phyloP scores from a whole-genome alignment of 1,284 basidiomycete genomes.

The Leccinum glutinopallens region DNA sequence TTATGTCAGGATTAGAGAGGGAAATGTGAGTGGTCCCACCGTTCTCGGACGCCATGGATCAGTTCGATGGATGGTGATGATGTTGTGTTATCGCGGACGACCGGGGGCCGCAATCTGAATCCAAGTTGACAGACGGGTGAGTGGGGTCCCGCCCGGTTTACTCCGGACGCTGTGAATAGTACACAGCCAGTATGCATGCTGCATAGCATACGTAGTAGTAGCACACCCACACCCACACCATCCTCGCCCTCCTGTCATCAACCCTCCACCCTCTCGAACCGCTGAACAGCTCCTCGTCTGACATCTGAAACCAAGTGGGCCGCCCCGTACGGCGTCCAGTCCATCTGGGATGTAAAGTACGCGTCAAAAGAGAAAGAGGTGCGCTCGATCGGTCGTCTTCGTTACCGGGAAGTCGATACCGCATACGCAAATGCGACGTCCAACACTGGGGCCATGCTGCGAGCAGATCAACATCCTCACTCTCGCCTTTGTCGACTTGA shows the following conservation, averaged over 20 bases:
- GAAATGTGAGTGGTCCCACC: conserved; percentile 14
- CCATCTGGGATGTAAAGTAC: neutral
- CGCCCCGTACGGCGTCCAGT: neutral
- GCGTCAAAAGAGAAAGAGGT: neutral
- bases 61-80: neutral
- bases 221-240: too few relatives aligned
- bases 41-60: conserved; percentile 25
- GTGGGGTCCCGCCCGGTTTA: neutral
- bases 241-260: too few relatives aligned
- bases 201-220: too few relatives aligned
- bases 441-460: neutral
- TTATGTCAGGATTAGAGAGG: neutral
- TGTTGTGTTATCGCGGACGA: neutral
- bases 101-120: neutral
- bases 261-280: too few relatives aligned
- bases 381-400: neutral
- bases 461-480: neutral
- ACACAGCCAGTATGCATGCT: too few relatives aligned
- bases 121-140: neutral
- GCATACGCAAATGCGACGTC: neutral
- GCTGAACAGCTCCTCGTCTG: neutral
- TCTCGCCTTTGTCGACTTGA: too few relatives aligned
- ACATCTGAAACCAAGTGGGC: neutral
- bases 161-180: neutral
- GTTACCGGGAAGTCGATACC: neutral